Evolutionary conservation across 2,329 filamentous ascomycete genomes (phyloP).

Genomic region (Tothia fuscella): DNA sequence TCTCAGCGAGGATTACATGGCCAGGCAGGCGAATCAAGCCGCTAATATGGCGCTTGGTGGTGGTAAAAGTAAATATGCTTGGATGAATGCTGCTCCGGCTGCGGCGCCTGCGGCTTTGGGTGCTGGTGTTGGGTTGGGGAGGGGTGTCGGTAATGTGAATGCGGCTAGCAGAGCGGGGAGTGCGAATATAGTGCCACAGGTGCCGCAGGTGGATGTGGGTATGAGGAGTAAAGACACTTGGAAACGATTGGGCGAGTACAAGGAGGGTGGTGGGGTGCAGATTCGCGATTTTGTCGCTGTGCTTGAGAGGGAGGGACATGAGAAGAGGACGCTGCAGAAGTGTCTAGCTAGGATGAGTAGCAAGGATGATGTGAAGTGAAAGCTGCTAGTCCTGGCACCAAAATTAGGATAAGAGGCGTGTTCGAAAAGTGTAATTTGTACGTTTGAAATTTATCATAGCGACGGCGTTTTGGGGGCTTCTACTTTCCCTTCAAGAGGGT

Average conservation of each 20-base stretch:
- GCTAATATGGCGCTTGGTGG: constrained; percentile 64
- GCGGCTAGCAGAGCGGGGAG: not conserved
- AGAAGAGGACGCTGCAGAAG: constrained; percentile 49
- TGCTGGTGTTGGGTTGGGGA: constrained; percentile 7
- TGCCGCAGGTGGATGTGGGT: constrained; percentile 3
- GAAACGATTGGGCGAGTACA: constrained; percentile 32
- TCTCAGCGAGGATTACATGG: constrained; percentile 64
- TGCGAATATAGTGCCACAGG: not conserved
- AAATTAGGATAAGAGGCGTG: too few species aligned
- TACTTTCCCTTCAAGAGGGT: too few species aligned
- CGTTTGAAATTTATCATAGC: not conserved
- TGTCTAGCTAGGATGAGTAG: constrained; percentile 5
- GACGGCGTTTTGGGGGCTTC: too few species aligned
- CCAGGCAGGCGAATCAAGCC: constrained; percentile 72
- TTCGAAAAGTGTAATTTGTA: not conserved
- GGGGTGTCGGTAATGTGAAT: not conserved
- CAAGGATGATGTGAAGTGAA: constrained; percentile 5
- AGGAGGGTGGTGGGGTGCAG: constrained; percentile 74
- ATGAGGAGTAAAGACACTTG: constrained; percentile 5
- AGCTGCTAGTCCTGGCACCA: not conserved
- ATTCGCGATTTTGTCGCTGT: constrained; percentile 70
- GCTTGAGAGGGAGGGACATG: constrained; percentile 65
- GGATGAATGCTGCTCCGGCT: constrained; percentile 44
- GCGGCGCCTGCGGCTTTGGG: not conserved
- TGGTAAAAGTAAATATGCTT: constrained; percentile 60